phyloP scores from a whole-genome alignment of 2,329 filamentous ascomycete genomes.

The Chaetomiaceae sp. region DNA sequence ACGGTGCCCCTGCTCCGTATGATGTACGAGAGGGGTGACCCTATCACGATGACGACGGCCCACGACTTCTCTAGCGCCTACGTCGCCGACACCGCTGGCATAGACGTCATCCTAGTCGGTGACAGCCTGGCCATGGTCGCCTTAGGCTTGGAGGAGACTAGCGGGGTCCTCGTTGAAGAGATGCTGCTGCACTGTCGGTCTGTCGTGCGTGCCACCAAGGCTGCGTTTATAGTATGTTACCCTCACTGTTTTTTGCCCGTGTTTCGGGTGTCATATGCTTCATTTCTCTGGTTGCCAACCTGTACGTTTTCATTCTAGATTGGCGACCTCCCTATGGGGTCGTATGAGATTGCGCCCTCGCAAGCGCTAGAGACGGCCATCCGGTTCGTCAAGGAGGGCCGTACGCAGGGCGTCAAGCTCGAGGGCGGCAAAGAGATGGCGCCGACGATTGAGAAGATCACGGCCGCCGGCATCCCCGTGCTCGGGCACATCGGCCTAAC shows the following conservation, averaged over 20 bases:
- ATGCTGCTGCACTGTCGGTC: constrained; percentile 94
- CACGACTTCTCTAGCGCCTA: constrained; percentile 93
- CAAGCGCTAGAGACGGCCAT: constrained; percentile 85
- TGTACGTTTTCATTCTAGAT: constrained; percentile 48
- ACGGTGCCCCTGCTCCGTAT: constrained; percentile 73
- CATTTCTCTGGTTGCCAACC: not conserved
- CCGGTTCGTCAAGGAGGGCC: constrained; percentile 83
- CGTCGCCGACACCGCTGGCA: constrained; percentile 85
- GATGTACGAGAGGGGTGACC: constrained; percentile 73
- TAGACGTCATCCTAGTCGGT: constrained; percentile 88
- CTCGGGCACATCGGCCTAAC: constrained; percentile 89
- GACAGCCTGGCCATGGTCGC: constrained; percentile 97
- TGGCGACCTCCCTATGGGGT: constrained; percentile 94
- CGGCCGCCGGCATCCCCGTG: constrained; percentile 83
- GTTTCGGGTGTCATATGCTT: not conserved
- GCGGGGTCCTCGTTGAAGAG: constrained; percentile 82
- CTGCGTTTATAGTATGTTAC: constrained; percentile 73
- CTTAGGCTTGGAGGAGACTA: constrained; percentile 91
- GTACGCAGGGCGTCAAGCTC: constrained; percentile 82
- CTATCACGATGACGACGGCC: constrained; percentile 90
- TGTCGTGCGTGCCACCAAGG: constrained; percentile 75
- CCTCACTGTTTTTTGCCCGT: not conserved
- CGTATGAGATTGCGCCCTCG: constrained; percentile 82
- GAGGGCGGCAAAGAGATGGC: constrained; percentile 90
- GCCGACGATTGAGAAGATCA: constrained; percentile 78